A percentile compares a stretch with the other conserved stretches of the same genome.
These are phyloP conservation scores for Paramecium bursaria DNA, from an alignment of 73 alveolate species.

Conservation along the genomic window DNA sequence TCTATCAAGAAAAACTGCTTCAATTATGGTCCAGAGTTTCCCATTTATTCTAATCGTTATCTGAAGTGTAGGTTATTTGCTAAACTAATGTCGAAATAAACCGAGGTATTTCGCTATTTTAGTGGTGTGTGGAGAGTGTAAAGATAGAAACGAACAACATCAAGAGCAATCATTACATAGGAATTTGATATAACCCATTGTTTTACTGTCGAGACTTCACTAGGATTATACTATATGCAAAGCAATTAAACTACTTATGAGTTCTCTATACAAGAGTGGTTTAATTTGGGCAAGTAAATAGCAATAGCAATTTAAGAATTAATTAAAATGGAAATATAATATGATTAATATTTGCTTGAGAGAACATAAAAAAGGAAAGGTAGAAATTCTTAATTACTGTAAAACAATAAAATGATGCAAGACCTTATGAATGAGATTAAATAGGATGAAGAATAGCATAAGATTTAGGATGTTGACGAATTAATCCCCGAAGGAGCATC, in stretches of 20 bases:
- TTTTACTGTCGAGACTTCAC: conserved; percentile 66
- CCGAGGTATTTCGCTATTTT: conserved; percentile 60
- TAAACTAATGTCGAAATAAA: conserved; percentile 50
- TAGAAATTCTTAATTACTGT: too few species aligned
- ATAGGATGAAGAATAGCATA: conserved; percentile 56
- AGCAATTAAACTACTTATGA: conserved; percentile 43
- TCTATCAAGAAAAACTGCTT: conserved; percentile 65
- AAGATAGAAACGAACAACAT: conserved; percentile 54
- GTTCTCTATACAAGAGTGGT: conserved; percentile 24
- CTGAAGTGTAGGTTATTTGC: conserved; percentile 62
- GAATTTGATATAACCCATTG: conserved; percentile 60
- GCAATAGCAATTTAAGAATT: conserved; percentile 14
- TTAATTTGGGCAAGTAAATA: conserved; percentile 30
- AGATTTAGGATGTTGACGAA: conserved; percentile 41
- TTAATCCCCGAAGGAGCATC: neutral
- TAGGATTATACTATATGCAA: conserved; percentile 56
- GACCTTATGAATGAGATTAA: neutral
- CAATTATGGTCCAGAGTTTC: conserved; percentile 71
- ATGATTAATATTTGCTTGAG: conserved; percentile 1
- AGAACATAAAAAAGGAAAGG: conserved; percentile 33
- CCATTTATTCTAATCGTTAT: conserved; percentile 50
- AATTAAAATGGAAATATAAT: conserved; percentile 35
- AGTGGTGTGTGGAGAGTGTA: conserved; percentile 58
- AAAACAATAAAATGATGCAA: neutral
- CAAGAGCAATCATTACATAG: conserved; percentile 53